Conservation (phyloP, 2,329 filamentous ascomycete genomes). For the Bipolaris cookei region DNA sequence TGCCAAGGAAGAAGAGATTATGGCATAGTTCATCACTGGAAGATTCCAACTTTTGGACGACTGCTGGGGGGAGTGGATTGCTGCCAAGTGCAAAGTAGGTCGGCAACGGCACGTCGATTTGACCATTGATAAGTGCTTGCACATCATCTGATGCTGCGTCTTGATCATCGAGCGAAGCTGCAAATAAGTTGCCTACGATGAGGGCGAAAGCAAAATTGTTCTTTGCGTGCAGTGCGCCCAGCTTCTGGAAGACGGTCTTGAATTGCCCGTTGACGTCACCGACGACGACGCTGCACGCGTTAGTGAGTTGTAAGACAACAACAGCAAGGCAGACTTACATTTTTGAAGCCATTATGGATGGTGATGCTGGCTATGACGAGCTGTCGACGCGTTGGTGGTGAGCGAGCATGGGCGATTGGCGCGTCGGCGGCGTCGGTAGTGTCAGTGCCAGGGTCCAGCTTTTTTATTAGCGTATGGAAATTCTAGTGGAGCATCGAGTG, state of each 20-base stretch:
- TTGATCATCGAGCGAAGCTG: slow-evolving; percentile 52
- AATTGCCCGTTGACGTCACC: slow-evolving; percentile 84
- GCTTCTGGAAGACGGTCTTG: slow-evolving; percentile 76
- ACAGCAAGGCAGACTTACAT: slow-evolving; percentile 50
- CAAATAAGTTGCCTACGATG: slow-evolving; percentile 82
- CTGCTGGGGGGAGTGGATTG: slow-evolving; percentile 70
- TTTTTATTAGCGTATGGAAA: slow-evolving; percentile 34
- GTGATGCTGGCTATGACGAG: slow-evolving; percentile 1
- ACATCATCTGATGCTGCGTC: slow-evolving; percentile 65
- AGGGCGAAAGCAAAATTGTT: slow-evolving; percentile 88
- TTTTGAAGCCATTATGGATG: slow-evolving; percentile 60
- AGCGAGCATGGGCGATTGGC: slow-evolving; percentile 19
- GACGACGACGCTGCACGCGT: slow-evolving; percentile 71
- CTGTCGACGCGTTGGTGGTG: slow-evolving; percentile 23
- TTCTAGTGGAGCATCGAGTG: slow-evolving; percentile 35
- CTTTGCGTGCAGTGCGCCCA: slow-evolving; percentile 80
- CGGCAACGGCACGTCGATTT: slow-evolving; percentile 75
- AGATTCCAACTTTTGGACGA: slow-evolving; percentile 75
- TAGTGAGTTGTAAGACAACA: slow-evolving; percentile 3
- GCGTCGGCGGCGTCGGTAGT: slow-evolving; percentile 20
- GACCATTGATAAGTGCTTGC: slow-evolving; percentile 71
- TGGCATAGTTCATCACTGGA: slow-evolving; percentile 75
- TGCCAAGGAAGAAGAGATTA: slow-evolving; percentile 88
- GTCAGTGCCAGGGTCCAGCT: slow-evolving; percentile 26
- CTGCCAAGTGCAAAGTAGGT: slow-evolving; percentile 90